Conservation (phyloP, 805 yeast species). For the Wickerhamiella hasegawae region DNA sequence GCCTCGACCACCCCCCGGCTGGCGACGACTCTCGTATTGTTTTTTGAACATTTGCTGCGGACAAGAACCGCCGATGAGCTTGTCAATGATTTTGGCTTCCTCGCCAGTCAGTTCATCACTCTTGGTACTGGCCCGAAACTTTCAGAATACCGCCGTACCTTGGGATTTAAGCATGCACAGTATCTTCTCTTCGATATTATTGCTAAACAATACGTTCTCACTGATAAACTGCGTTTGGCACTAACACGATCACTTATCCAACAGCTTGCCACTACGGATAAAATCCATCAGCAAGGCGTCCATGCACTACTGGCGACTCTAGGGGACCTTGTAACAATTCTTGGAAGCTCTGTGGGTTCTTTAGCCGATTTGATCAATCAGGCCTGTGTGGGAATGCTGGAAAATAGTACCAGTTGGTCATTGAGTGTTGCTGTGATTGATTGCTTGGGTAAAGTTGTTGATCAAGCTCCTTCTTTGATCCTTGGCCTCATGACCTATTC, state of each 20-base stretch:
- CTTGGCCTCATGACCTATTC: slow-evolving; percentile 2
- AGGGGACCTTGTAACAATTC: slow-evolving; percentile 2
- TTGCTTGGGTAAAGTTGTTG: slow-evolving; percentile 6
- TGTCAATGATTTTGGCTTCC: slow-evolving; percentile 1
- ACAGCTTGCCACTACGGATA: slow-evolving; percentile 10
- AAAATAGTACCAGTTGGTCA: slow-evolving; percentile 4
- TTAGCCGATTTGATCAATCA: slow-evolving; percentile 12
- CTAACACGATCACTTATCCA: slow-evolving; percentile 8
- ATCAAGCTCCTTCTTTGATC: slow-evolving; percentile 9
- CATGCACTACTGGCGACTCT: slow-evolving; percentile 9
- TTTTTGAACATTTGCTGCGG: not conserved
- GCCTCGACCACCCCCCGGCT: not conserved
- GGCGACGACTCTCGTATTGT: not conserved
- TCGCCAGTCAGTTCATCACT: not conserved
- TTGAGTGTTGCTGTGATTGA: slow-evolving; percentile 3
- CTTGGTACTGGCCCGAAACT: not conserved
- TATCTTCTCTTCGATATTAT: slow-evolving; percentile 9
- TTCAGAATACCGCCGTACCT: slow-evolving; percentile 4
- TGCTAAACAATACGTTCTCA: slow-evolving; percentile 4
- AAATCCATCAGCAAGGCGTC: slow-evolving; percentile 2
- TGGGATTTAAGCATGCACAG: slow-evolving; percentile 6
- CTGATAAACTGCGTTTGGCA: slow-evolving; percentile 9
- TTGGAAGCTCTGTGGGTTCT: slow-evolving; percentile 11
- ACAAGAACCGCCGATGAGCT: slow-evolving; percentile 1
- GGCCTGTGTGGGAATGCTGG: slow-evolving; percentile 11